These are phyloP conservation scores for Sanghuangporus sanghuang DNA, from an alignment of 1,284 basidiomycete genomes.

Conservation along the genomic window DNA sequence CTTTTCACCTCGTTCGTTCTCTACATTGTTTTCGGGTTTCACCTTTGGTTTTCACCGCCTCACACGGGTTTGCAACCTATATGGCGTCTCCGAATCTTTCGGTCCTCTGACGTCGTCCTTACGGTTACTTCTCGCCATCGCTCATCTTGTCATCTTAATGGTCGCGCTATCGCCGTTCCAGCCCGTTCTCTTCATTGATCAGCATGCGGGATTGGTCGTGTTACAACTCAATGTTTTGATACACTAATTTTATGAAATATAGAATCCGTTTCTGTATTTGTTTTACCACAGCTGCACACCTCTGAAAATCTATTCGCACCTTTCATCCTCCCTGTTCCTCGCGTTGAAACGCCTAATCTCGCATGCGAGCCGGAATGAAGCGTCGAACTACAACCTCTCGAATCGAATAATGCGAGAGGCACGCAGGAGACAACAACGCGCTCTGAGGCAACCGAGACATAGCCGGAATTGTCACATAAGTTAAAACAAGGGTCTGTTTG, in stretches of 20 bases:
- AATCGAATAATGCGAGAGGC: slow-evolving; percentile 68
- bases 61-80: not conserved
- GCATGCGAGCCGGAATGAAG: slow-evolving; percentile 90
- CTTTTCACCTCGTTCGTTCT: not conserved
- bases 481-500: slow-evolving; percentile 77
- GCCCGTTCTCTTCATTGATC: not conserved
- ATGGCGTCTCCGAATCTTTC: not conserved
- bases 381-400: slow-evolving; percentile 83
- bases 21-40: slow-evolving; percentile 7
- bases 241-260: slow-evolving; percentile 3
- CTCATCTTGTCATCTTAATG: not conserved
- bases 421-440: slow-evolving; percentile 62
- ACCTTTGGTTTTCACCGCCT: not conserved
- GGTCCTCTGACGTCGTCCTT: not conserved
- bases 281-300: not conserved
- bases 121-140: not conserved
- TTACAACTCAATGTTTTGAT: not conserved
- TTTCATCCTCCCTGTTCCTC: not conserved
- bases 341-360: slow-evolving; percentile 52
- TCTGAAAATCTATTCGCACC: not conserved
- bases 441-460: slow-evolving; percentile 46
- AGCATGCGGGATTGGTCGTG: not conserved
- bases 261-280: not conserved
- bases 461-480: slow-evolving; percentile 87
- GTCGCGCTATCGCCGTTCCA: not conserved